Percentiles rank a stretch among this genome's conserved stretches.
phyloP scores from a whole-genome alignment of 192 early-diverging fungal species.

The Umbelopsis ramanniana region DNA sequence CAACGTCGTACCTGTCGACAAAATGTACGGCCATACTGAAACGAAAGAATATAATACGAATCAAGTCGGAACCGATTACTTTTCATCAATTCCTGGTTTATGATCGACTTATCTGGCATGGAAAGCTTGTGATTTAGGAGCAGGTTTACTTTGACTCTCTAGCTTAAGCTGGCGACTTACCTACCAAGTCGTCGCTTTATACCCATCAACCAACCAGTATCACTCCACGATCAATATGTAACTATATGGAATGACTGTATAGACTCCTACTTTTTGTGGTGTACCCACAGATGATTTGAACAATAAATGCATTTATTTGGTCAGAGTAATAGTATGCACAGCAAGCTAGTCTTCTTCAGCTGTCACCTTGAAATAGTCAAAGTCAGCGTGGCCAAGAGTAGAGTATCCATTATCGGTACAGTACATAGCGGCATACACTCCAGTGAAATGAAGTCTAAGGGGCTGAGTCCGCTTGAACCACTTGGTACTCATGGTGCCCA shows the following conservation, averaged over 20 bases:
- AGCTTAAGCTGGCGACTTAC: not conserved
- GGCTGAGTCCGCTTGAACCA: slow-evolving; percentile 15
- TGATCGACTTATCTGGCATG: not conserved
- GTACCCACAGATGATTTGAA: not conserved
- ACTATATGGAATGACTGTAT: not conserved
- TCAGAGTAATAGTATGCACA: not conserved
- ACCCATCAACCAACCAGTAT: not conserved
- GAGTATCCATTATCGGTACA: slow-evolving; percentile 1
- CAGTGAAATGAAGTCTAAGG: slow-evolving; percentile 9
- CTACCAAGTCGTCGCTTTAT: not conserved
- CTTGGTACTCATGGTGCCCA: slow-evolving; percentile 7
- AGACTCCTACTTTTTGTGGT: not conserved
- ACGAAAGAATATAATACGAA: not conserved
- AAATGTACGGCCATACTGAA: not conserved
- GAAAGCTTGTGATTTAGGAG: not conserved
- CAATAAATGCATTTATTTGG: not conserved
- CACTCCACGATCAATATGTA: not conserved
- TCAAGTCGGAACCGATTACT: not conserved
- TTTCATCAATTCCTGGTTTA: not conserved
- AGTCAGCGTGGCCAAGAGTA: not conserved
- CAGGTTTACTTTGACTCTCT: no score
- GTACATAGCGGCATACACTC: slow-evolving; percentile 6
- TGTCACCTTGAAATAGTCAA: slow-evolving; percentile 1
- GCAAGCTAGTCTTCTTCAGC: not conserved
- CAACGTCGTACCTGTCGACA: slow-evolving; percentile 8